Percentiles rank a stretch among this genome's conserved stretches.
Conservation (phyloP, 305 asterid species). For the Rubia tinctorum region DNA sequence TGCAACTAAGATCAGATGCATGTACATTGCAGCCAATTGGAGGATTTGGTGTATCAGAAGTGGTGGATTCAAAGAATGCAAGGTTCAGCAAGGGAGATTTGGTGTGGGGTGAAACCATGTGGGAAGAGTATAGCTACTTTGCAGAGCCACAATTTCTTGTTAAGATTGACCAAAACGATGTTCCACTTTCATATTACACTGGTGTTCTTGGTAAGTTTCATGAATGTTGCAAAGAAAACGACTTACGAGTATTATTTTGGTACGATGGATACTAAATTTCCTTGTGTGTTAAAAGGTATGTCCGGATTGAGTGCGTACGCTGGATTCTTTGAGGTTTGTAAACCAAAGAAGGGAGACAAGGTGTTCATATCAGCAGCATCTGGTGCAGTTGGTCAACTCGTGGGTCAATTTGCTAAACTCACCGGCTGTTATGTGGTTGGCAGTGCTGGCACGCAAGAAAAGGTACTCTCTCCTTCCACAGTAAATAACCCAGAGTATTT, state of each 20-base stretch:
- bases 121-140: background rate
- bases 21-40: background rate
- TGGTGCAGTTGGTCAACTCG: constrained; percentile 2
- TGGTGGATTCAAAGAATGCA: too few relatives aligned
- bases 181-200: background rate
- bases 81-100: too few relatives aligned
- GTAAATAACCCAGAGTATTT: too few relatives aligned
- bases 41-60: background rate
- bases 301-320: background rate
- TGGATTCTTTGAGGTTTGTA: background rate
- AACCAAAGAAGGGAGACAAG: background rate
- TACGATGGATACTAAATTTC: too few relatives aligned
- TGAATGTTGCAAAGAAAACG: background rate
- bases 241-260: background rate
- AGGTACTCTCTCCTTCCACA: background rate
- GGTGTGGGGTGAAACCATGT: background rate
- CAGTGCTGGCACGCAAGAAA: constrained; percentile 1
- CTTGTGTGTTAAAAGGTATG: background rate
- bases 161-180: background rate
- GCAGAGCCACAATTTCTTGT: background rate
- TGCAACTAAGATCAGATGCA: background rate
- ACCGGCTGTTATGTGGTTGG: background rate
- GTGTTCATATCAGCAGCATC: constrained; percentile 1
- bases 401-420: background rate
- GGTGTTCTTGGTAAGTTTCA: background rate